Conservation (phyloP, 1,284 basidiomycete genomes). For the Sporisorium sorghi region DNA sequence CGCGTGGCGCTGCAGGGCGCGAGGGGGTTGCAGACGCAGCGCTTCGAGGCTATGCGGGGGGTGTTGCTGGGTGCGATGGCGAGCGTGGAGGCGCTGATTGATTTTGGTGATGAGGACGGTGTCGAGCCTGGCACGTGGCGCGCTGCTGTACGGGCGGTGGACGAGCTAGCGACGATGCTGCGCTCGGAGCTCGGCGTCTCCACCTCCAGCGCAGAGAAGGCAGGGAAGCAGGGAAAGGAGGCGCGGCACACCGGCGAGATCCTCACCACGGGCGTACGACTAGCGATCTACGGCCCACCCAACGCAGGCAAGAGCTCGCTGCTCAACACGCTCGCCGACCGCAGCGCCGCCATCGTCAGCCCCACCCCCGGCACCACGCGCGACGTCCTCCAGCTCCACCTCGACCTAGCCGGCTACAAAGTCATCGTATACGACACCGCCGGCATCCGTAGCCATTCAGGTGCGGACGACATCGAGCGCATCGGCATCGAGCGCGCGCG, state of each 20-base stretch:
- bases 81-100: conserved; percentile 85
- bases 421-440: conserved; percentile 85
- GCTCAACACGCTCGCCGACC: conserved; percentile 82
- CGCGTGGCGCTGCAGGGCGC: conserved; percentile 78
- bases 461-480: conserved; percentile 78
- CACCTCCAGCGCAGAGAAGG: not conserved
- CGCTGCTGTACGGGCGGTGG: conserved; percentile 3
- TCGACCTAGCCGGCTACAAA: conserved; percentile 84
- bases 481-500: conserved; percentile 82
- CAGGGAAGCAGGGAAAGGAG: conserved; percentile 58
- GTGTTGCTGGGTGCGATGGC: conserved; percentile 80
- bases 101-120: conserved; percentile 89
- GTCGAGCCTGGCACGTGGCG: conserved; percentile 81
- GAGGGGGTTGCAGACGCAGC: conserved; percentile 72
- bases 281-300: conserved; percentile 88
- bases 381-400: conserved; percentile 82
- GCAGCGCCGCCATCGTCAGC: conserved; percentile 89
- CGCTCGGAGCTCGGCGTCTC: conserved; percentile 16
- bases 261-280: conserved; percentile 80
- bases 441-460: conserved; percentile 73
- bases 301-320: conserved; percentile 89
- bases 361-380: conserved; percentile 86
- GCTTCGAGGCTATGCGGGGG: conserved; percentile 76
- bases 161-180: conserved; percentile 12
- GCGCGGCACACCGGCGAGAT: conserved; percentile 78